phyloP scores from a whole-genome alignment of 176 grass and related monocot species.

The Hordeum marinum region DNA sequence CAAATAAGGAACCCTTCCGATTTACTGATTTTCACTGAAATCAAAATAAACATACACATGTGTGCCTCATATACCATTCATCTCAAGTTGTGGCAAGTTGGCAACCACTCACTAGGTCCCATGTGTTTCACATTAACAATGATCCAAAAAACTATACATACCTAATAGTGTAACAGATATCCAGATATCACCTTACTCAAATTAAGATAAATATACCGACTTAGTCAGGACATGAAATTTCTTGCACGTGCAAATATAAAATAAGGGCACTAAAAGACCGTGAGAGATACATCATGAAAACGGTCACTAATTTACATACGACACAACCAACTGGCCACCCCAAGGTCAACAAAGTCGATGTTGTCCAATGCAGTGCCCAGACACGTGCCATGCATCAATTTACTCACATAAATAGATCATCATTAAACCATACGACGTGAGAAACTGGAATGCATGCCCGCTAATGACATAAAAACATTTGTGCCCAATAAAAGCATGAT shows the following conservation, averaged over 20 bases:
- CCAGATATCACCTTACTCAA: not conserved
- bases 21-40: not conserved
- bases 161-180: not conserved
- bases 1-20: not conserved
- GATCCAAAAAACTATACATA: not conserved
- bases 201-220: not conserved
- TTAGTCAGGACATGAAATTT: not conserved
- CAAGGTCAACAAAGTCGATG: not conserved
- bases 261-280: not conserved
- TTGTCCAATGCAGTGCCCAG: not conserved
- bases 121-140: not conserved
- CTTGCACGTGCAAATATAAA: not conserved
- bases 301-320: not conserved
- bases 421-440: not conserved
- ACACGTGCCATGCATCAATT: not conserved
- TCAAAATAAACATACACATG: not conserved
- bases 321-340: not conserved
- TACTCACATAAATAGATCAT: not conserved
- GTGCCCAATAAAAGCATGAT: not conserved
- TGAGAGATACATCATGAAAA: slow-evolving; percentile 16
- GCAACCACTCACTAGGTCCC: not conserved
- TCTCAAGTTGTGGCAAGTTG: not conserved
- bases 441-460: not conserved
- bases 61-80: not conserved
- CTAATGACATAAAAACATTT: not conserved